Conservation (phyloP, 768 basidiomycete species). For the Rhodotorula babjevae region DNA sequence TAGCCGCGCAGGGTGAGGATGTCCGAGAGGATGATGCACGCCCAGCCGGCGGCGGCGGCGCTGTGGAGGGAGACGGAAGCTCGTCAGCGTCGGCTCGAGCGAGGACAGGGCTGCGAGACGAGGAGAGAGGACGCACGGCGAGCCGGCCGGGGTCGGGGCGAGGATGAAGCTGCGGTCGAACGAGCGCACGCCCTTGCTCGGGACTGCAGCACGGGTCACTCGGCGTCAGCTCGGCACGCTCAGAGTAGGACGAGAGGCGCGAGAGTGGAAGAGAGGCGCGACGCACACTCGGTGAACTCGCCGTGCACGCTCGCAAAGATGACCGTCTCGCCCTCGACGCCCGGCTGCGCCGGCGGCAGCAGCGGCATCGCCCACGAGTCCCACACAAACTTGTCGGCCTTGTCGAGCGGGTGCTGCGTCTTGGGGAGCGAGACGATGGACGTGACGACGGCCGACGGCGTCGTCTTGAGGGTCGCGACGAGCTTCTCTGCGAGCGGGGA, state of each 20-base stretch:
- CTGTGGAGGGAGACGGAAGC: constrained; percentile 48
- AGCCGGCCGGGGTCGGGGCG: constrained; percentile 70
- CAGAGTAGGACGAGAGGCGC: not conserved
- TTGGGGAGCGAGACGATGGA: constrained; percentile 63
- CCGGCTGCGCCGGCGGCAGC: constrained; percentile 50
- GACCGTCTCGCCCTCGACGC: constrained; percentile 46
- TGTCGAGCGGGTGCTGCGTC: constrained; percentile 75
- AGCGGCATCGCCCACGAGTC: constrained; percentile 65
- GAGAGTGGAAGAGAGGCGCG: not conserved
- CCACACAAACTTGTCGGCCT: constrained; percentile 75
- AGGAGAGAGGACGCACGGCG: constrained; percentile 59
- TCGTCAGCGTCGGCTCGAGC: not conserved
- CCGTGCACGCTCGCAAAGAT: constrained; percentile 77
- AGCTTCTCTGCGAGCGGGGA: constrained; percentile 47
- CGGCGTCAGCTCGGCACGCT: too few relatives aligned
- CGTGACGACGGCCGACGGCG: constrained; percentile 61
- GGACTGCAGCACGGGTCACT: constrained; percentile 50
- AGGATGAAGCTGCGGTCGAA: constrained; percentile 91
- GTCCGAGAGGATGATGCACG: constrained; percentile 82
- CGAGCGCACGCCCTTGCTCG: constrained; percentile 73
- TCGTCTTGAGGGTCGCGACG: constrained; percentile 61
- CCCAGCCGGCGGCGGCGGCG: constrained; percentile 80
- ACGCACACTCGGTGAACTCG: constrained; percentile 81
- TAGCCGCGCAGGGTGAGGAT: constrained; percentile 76
- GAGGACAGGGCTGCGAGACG: not conserved